Percentiles rank a stretch among this genome's conserved stretches.
Evolutionary conservation across 2,329 filamentous ascomycete species (phyloP).

Genomic region (Elsinoe arachidis): DNA sequence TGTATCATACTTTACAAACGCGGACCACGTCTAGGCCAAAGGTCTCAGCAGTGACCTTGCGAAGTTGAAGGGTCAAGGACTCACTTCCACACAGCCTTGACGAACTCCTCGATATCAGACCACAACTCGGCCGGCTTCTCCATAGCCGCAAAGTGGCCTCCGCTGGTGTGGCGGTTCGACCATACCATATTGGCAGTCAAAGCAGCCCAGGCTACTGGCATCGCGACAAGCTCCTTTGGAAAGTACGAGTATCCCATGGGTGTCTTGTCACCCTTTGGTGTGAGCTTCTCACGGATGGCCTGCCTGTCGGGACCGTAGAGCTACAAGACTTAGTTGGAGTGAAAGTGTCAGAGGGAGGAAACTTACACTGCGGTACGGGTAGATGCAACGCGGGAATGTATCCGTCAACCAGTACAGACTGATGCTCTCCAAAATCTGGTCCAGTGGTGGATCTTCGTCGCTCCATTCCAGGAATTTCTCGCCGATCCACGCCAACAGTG

Average conservation of each 20-base stretch:
- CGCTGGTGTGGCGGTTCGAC: slow-evolving; percentile 31
- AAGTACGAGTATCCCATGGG: slow-evolving; percentile 39
- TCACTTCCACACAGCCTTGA: slow-evolving; percentile 18
- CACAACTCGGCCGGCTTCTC: slow-evolving; percentile 28
- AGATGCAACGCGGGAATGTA: slow-evolving; percentile 34
- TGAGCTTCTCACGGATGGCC: not conserved
- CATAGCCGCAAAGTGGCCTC: slow-evolving; percentile 34
- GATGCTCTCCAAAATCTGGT: slow-evolving; percentile 40
- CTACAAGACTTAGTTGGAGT: not conserved
- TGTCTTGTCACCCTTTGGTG: slow-evolving; percentile 14
- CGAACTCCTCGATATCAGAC: slow-evolving; percentile 28
- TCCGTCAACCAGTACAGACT: slow-evolving; percentile 49
- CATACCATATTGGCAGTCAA: slow-evolving; percentile 33
- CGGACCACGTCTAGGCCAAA: not conserved
- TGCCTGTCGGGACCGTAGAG: slow-evolving; percentile 7
- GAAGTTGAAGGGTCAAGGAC: not conserved
- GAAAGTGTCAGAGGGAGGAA: not conserved
- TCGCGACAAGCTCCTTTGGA: slow-evolving; percentile 33
- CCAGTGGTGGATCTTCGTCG: slow-evolving; percentile 35
- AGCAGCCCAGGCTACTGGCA: slow-evolving; percentile 31
- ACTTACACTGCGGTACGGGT: slow-evolving; percentile 36
- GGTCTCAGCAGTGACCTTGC: not conserved
- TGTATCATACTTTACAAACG: not conserved
- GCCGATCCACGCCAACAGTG: slow-evolving; percentile 50
- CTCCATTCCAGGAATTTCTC: slow-evolving; percentile 51